phyloP scores from a whole-genome alignment of 768 basidiomycete species.

The Glaciozyma martinii region DNA sequence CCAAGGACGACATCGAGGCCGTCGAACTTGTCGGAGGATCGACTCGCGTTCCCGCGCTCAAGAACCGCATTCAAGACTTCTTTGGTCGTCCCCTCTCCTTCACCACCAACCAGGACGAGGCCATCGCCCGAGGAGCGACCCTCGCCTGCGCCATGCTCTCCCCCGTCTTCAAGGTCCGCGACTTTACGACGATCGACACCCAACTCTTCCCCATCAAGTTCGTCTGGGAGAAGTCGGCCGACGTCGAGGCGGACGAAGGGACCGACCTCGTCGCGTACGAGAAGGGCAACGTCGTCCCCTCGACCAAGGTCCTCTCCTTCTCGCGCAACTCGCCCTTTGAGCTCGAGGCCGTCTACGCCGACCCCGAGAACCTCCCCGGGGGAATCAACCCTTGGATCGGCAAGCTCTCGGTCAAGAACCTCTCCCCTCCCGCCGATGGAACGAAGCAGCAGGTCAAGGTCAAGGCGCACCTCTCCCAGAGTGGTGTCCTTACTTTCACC shows the following conservation, averaged over 20 bases:
- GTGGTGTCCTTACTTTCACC: slow-evolving; percentile 83
- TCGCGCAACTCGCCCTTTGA: slow-evolving; percentile 82
- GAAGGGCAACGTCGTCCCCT: slow-evolving; percentile 71
- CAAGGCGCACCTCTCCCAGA: slow-evolving; percentile 75
- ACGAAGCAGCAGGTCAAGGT: slow-evolving; percentile 78
- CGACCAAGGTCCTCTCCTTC: slow-evolving; percentile 92
- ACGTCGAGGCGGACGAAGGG: slow-evolving; percentile 73
- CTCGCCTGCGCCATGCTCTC: slow-evolving; percentile 96
- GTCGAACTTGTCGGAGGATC: slow-evolving; percentile 89
- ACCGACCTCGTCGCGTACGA: slow-evolving; percentile 87
- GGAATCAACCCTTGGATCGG: slow-evolving; percentile 76
- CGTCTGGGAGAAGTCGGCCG: slow-evolving; percentile 64
- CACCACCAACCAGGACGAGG: slow-evolving; percentile 97
- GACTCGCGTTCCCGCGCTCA: slow-evolving; percentile 87
- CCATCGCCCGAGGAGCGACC: slow-evolving; percentile 88
- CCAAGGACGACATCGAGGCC: slow-evolving; percentile 74
- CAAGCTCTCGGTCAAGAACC: slow-evolving; percentile 68
- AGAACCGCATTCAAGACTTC: slow-evolving; percentile 69
- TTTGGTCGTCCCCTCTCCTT: slow-evolving; percentile 81
- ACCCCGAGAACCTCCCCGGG: slow-evolving; percentile 62
- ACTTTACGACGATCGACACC: slow-evolving; percentile 82
- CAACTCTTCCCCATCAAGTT: slow-evolving; percentile 82
- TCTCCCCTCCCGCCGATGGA: slow-evolving; percentile 59
- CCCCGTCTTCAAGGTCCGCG: slow-evolving; percentile 94
- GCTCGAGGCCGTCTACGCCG: slow-evolving; percentile 73